phyloP scores from a whole-genome alignment of 1,284 basidiomycete species.

The Cutaneotrichosporon daszewskae region DNA sequence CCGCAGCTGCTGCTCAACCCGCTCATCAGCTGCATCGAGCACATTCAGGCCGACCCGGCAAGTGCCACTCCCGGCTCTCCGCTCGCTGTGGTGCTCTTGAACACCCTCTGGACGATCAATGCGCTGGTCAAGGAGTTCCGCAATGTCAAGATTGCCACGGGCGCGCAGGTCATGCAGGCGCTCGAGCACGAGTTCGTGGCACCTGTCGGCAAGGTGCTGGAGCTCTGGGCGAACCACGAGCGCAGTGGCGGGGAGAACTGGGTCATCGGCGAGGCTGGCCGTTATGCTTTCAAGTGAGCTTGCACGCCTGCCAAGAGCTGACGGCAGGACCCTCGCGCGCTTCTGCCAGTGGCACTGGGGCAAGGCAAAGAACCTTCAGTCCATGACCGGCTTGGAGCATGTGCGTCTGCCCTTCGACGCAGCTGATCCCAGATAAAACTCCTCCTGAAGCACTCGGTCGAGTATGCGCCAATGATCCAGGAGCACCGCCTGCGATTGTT shows the following conservation, averaged over 20 bases:
- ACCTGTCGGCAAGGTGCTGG: slow-evolving; percentile 33
- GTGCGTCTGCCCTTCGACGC: slow-evolving; percentile 19
- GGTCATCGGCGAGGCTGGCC: slow-evolving; percentile 40
- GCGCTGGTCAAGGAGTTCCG: slow-evolving; percentile 48
- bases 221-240: slow-evolving; percentile 33
- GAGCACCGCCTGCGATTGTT: slow-evolving; percentile 33
- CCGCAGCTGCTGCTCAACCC: slow-evolving; percentile 38
- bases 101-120: slow-evolving; percentile 48
- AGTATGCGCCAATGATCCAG: slow-evolving; percentile 41
- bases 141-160: slow-evolving; percentile 41
- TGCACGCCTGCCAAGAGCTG: background rate
- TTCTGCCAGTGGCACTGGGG: slow-evolving; percentile 43
- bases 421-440: slow-evolving; percentile 25
- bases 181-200: slow-evolving; percentile 34
- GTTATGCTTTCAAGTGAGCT: slow-evolving; percentile 47
- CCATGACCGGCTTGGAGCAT: slow-evolving; percentile 24
- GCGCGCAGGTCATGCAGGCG: slow-evolving; percentile 38
- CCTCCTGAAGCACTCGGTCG: slow-evolving; percentile 37
- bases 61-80: slow-evolving; percentile 20
- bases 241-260: slow-evolving; percentile 31
- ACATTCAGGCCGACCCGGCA: slow-evolving; percentile 16
- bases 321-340: slow-evolving; percentile 36
- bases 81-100: slow-evolving; percentile 39
- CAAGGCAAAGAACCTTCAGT: slow-evolving; percentile 39
- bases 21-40: slow-evolving; percentile 32